A percentile compares a stretch with the other conserved stretches of the same genome.
Conservation (phyloP, 192 early-diverging fungal species). For the Coemansia brasiliensis region DNA sequence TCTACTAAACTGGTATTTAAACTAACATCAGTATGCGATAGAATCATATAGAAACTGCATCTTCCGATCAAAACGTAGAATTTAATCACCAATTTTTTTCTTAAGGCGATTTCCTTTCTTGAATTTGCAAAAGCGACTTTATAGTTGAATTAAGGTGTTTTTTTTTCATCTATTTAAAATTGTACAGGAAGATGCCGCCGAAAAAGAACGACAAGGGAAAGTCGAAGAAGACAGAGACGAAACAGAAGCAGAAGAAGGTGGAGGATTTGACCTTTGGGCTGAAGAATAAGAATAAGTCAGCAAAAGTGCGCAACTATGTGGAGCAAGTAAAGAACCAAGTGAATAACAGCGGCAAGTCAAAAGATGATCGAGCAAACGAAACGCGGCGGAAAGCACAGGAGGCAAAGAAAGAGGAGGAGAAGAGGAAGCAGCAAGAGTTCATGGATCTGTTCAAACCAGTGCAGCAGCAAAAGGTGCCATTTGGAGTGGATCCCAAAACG, state of each 20-base stretch:
- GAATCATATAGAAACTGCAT: no score
- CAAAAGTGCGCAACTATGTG: conserved; percentile 88
- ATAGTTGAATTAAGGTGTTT: not conserved
- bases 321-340: conserved; percentile 89
- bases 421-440: conserved; percentile 87
- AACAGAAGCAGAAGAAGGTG: conserved; percentile 75
- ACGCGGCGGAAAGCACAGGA: conserved; percentile 61
- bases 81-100: not conserved
- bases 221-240: conserved; percentile 61
- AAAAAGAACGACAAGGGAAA: conserved; percentile 58
- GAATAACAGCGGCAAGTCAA: conserved; percentile 57
- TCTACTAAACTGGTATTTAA: no score
- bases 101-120: not conserved
- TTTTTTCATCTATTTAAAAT: not conserved
- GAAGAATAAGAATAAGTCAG: conserved; percentile 98
- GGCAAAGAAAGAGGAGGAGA: conserved; percentile 76
- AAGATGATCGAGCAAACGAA: conserved; percentile 55
- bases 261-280: conserved; percentile 99
- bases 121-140: not conserved
- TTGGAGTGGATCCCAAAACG: conserved; percentile 96
- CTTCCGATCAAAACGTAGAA: no score
- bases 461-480: conserved; percentile 92
- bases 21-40: no score
- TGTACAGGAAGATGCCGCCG: conserved; percentile 66
- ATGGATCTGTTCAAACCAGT: conserved; percentile 89